phyloP scores from a whole-genome alignment of 805 yeast species.

The Maudiozyma barnettii region DNA sequence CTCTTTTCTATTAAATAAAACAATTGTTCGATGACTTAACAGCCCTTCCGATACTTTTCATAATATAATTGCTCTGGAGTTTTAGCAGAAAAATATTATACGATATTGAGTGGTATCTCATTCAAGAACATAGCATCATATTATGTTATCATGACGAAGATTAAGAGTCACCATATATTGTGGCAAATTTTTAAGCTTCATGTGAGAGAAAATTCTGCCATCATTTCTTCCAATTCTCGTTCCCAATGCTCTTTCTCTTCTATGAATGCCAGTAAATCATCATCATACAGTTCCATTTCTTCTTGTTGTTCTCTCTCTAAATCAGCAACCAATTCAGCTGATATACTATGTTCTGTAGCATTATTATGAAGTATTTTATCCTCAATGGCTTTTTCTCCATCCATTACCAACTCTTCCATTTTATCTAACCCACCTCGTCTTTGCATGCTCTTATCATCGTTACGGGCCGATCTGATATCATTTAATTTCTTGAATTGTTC shows the following conservation, averaged over 20 bases:
- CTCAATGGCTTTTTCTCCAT: constrained; percentile 14
- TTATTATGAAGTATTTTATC: constrained; percentile 8
- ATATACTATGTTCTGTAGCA: constrained; percentile 15
- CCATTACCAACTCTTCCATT: constrained; percentile 25
- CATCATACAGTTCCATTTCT: constrained; percentile 16
- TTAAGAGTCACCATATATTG: background rate
- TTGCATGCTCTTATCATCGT: background rate
- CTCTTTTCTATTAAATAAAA: no score
- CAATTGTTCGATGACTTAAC: no score
- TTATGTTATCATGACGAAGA: no score
- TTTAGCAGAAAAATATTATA: no score
- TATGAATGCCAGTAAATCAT: constrained; percentile 18
- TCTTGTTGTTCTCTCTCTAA: constrained; percentile 13
- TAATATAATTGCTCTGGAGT: no score
- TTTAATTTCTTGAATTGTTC: background rate
- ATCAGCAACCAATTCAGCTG: constrained; percentile 13
- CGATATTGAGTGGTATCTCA: no score
- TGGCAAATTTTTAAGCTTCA: background rate
- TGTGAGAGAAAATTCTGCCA: constrained; percentile 6
- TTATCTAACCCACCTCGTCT: constrained; percentile 20
- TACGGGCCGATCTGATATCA: background rate
- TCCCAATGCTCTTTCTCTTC: constrained; percentile 12
- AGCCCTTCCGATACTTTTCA: no score
- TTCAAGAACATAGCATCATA: no score
- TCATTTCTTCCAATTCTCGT: constrained; percentile 14